These are phyloP conservation scores for Podila verticillata DNA, from an alignment of 192 early-diverging fungal genomes.

Conservation along the genomic window DNA sequence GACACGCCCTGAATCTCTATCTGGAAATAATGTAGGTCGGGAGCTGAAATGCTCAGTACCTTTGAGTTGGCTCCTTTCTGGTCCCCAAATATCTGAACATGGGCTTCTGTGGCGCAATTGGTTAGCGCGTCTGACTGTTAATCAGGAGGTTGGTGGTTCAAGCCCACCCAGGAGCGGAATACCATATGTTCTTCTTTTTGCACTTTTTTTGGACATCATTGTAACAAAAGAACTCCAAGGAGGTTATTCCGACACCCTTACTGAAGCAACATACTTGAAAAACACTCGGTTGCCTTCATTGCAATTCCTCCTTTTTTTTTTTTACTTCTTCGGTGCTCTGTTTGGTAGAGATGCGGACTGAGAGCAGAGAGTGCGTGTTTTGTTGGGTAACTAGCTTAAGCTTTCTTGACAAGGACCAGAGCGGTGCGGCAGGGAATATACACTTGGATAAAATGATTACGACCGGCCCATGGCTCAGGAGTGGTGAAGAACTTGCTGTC, in stretches of 20 bases:
- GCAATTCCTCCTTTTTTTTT: not conserved
- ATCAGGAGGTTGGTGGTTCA: conserved; percentile 70
- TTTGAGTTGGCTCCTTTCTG: too few relatives aligned
- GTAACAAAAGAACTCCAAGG: not conserved
- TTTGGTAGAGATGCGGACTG: not conserved
- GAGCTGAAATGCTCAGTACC: too few relatives aligned
- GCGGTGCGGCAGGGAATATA: conserved; percentile 48
- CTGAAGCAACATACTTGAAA: not conserved
- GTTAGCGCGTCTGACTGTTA: conserved; percentile 68
- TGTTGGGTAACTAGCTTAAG: not conserved
- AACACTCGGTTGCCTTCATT: not conserved
- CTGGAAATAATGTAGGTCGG: too few relatives aligned
- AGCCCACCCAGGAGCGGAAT: conserved; percentile 65
- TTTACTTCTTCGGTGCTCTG: not conserved
- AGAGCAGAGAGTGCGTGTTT: too few relatives aligned
- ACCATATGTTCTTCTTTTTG: conserved; percentile 10
- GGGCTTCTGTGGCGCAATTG: conserved; percentile 23
- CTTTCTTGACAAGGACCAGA: conserved; percentile 33
- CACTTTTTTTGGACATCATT: not conserved
- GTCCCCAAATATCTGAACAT: not conserved
- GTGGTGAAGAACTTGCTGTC: conserved; percentile 71
- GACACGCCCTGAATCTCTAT: too few relatives aligned
- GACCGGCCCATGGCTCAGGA: conserved; percentile 73
- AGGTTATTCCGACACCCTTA: too few relatives aligned
- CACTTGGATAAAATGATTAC: conserved; percentile 80